Evolutionary conservation across 2,329 filamentous ascomycete species (phyloP).

Genomic region (Meredithiella fracta): DNA sequence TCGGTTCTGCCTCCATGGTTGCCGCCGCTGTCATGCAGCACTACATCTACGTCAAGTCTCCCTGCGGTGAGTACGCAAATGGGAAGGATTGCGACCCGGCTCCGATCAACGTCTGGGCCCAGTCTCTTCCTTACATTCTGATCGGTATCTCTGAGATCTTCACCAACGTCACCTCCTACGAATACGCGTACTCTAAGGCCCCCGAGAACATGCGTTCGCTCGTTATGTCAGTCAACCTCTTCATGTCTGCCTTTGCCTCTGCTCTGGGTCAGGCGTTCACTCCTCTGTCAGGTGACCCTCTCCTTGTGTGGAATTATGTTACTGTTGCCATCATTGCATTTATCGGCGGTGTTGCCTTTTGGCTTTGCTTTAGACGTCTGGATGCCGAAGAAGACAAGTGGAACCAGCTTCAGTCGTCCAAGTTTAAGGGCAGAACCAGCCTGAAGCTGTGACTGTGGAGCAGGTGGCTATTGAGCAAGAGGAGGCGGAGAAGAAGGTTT

Average conservation of each 20-base stretch:
- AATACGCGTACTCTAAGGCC: slow-evolving; percentile 64
- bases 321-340: slow-evolving; percentile 45
- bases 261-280: slow-evolving; percentile 56
- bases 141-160: slow-evolving; percentile 37
- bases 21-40: slow-evolving; percentile 40
- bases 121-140: slow-evolving; percentile 34
- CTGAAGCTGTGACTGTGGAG: slow-evolving; percentile 18
- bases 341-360: slow-evolving; percentile 48
- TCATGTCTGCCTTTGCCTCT: slow-evolving; percentile 53
- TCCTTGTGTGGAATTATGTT: slow-evolving; percentile 58
- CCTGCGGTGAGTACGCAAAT: slow-evolving; percentile 41
- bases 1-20: slow-evolving; percentile 45
- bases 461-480: slow-evolving; percentile 5
- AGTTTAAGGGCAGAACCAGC: slow-evolving; percentile 27
- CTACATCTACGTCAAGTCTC: slow-evolving; percentile 46
- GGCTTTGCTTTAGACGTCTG: slow-evolving; percentile 48
- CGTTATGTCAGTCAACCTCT: slow-evolving; percentile 53
- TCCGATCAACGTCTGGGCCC: slow-evolving; percentile 49
- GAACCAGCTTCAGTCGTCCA: slow-evolving; percentile 40
- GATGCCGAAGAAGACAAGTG: slow-evolving; percentile 52
- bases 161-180: slow-evolving; percentile 43
- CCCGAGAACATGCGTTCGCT: slow-evolving; percentile 67
- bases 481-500: slow-evolving; percentile 9
- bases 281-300: slow-evolving; percentile 43
- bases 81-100: slow-evolving; percentile 35